phyloP scores from a whole-genome alignment of 768 basidiomycete genomes.

The Lentinula sp. region DNA sequence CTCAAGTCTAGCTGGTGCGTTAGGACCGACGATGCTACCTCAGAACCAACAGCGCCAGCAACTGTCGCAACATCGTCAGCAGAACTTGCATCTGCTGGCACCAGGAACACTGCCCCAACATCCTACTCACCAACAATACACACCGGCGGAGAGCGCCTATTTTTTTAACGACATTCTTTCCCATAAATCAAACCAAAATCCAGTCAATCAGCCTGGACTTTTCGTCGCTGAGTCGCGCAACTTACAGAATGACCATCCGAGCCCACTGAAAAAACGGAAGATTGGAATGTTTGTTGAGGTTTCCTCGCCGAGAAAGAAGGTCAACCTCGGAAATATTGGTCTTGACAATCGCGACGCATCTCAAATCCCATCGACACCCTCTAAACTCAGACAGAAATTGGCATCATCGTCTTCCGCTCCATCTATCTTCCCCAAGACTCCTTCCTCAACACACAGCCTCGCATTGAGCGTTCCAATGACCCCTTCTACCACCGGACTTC shows the following conservation, averaged over 20 bases:
- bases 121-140: slow-evolving; percentile 15
- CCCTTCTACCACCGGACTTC: slow-evolving; percentile 20
- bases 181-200: slow-evolving; percentile 39
- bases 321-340: slow-evolving; percentile 19
- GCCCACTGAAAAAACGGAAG: slow-evolving; percentile 36
- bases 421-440: background rate
- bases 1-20: slow-evolving; percentile 50
- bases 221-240: slow-evolving; percentile 18
- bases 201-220: slow-evolving; percentile 12
- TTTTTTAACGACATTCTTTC: slow-evolving; percentile 69
- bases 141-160: slow-evolving; percentile 50
- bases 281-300: slow-evolving; percentile 58
- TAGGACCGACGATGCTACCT: slow-evolving; percentile 40
- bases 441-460: background rate
- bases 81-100: slow-evolving; percentile 7
- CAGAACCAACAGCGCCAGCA: slow-evolving; percentile 9
- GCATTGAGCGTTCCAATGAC: slow-evolving; percentile 16
- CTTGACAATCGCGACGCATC: background rate
- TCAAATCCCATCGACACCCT: slow-evolving; percentile 9
- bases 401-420: background rate
- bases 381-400: slow-evolving; percentile 1
- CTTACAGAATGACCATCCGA: slow-evolving; percentile 13
- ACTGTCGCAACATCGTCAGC: slow-evolving; percentile 5
- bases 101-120: slow-evolving; percentile 6
- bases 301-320: slow-evolving; percentile 63